These are phyloP conservation scores for Ogataea salicorniae DNA, from an alignment of 805 yeast genomes.

Conservation along the genomic window DNA sequence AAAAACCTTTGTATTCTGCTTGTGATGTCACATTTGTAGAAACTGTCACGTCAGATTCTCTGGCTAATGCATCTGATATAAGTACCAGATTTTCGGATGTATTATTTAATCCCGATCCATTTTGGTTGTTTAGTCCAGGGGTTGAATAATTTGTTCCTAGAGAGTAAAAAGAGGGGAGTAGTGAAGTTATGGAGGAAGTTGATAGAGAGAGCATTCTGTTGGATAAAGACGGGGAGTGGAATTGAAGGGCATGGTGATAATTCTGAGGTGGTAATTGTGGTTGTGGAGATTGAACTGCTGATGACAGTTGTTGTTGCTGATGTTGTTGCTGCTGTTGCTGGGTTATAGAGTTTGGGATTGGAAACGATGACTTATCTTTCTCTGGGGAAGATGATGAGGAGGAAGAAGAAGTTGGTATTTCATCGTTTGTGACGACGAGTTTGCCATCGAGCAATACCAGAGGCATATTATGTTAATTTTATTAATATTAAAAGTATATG, in stretches of 20 bases:
- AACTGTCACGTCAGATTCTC: slow-evolving; percentile 63
- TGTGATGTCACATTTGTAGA: slow-evolving; percentile 49
- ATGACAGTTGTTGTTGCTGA: neutral
- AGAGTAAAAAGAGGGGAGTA: slow-evolving; percentile 26
- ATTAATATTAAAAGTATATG: neutral
- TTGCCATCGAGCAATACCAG: neutral
- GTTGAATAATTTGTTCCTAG: slow-evolving; percentile 23
- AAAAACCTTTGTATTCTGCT: slow-evolving; percentile 86
- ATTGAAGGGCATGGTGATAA: neutral
- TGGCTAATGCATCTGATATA: slow-evolving; percentile 49
- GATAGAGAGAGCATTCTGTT: slow-evolving; percentile 29
- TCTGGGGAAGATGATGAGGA: too few species aligned
- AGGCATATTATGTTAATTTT: neutral
- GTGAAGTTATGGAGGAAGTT: slow-evolving; percentile 28
- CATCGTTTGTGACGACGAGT: too few species aligned
- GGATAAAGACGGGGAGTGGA: slow-evolving; percentile 14
- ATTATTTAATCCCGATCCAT: slow-evolving; percentile 4
- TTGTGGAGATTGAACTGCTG: slow-evolving; percentile 4
- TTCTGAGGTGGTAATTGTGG: slow-evolving; percentile 1
- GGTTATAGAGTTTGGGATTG: neutral
- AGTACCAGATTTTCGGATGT: slow-evolving; percentile 10
- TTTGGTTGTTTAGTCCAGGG: slow-evolving; percentile 12
- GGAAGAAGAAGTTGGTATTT: too few species aligned
- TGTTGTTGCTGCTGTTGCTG: neutral
- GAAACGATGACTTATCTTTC: neutral